These are phyloP conservation scores for Penicillium daleae DNA, from an alignment of 495 filamentous ascomycete genomes.

Conservation along the genomic window DNA sequence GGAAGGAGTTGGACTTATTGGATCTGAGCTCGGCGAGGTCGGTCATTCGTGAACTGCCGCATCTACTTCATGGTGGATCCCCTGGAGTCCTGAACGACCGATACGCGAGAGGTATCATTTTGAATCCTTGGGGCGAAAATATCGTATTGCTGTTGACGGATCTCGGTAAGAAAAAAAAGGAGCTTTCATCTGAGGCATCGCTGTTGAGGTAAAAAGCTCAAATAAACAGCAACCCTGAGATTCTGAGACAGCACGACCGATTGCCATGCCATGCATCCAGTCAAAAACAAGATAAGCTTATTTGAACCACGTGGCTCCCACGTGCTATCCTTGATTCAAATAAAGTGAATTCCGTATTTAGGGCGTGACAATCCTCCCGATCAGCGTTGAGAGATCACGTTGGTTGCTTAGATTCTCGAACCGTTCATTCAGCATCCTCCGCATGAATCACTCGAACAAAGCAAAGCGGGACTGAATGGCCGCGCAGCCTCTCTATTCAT, in stretches of 20 bases:
- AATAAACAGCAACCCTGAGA: no score
- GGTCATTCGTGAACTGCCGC: slow-evolving; percentile 8
- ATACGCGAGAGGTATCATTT: background rate
- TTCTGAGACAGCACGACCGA: no score
- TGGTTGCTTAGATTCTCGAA: background rate
- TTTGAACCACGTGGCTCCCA: background rate
- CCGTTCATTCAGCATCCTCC: background rate
- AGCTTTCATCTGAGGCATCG: background rate
- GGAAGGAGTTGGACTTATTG: background rate
- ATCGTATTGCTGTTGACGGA: background rate
- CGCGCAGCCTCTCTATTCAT: background rate
- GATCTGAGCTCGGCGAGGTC: background rate
- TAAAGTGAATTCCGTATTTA: no score
- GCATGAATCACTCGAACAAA: background rate
- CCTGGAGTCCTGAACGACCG: background rate
- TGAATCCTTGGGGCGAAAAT: background rate
- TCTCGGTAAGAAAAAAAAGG: background rate
- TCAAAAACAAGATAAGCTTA: background rate
- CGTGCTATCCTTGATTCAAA: background rate
- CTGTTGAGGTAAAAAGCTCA: background rate
- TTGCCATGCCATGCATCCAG: background rate
- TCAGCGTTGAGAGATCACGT: background rate
- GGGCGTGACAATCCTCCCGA: background rate
- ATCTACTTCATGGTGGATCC: background rate
- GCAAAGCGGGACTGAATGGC: background rate